Evolutionary conservation across 306 rosid species (phyloP), one percentile per base, ranked within the genome.

Genomic region (Rosa lucieae): DNA sequence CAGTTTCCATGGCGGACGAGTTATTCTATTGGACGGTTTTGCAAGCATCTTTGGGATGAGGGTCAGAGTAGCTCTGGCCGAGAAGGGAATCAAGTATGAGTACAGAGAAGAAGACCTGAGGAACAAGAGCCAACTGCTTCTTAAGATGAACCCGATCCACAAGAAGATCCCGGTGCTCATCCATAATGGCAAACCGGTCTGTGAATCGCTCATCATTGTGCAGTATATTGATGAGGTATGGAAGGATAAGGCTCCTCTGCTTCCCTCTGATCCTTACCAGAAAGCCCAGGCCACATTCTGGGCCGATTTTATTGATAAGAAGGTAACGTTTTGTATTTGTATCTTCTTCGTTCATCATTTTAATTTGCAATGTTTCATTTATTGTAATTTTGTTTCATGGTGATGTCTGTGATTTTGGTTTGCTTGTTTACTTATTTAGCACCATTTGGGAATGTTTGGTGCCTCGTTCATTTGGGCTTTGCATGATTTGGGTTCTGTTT

Each of bases 81-180:
- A 82, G 79, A 86, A 88, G 78, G 89, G 85, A 8, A 58, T 86
- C 49, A 21, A 77, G 5, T 86, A 88, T 62, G 82, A 82, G 39
- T 78, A 70, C 14, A 47, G 51, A 35, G 87, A 84, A 21, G 76
- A 84, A 48, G 82, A 82, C 79, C 66, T 81, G 78, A 11, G 18
- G 1, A 80, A 84, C 72, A 91, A 91, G 76, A 86, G 93, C 13
- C 47, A 78, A 56, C 65, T 84, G 37, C 85, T 91, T 49, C 79
- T 89, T 1, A 73, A 89, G 44, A 85, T 82, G 90, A 89, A 92
- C 49, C 92, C 92, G 10, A 2, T 92, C 78, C 80, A 92, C 67
- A 79, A 87, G 78, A 78, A 85, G 21, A 80, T 85, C 44, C 92
- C 90, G 10, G 93, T 91, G 84, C 90, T 90, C 21, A 68, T 88